phyloP scores from a whole-genome alignment of 257 asterid species.

The Nicotiana tabacum region DNA sequence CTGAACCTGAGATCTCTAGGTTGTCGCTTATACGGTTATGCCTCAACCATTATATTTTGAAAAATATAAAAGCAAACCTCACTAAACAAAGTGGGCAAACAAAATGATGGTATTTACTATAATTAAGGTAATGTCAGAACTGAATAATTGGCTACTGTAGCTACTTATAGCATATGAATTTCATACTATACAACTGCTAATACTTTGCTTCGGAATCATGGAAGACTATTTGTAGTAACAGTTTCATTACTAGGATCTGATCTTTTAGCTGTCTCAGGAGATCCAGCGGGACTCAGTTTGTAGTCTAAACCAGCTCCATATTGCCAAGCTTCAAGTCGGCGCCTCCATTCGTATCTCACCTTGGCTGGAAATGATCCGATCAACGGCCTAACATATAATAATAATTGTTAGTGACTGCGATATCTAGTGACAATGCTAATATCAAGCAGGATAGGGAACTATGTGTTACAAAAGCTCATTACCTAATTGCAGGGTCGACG shows the following conservation, averaged over 20 bases:
- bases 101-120: neutral
- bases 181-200: neutral
- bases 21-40: neutral
- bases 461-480: neutral
- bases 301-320: conserved; percentile 97
- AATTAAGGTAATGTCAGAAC: neutral
- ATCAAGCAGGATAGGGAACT: neutral
- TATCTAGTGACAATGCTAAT: neutral
- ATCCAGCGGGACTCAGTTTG: conserved; percentile 25
- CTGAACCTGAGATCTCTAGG: neutral
- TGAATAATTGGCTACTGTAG: neutral
- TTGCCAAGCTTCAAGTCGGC: conserved; percentile 87
- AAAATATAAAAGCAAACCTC: neutral
- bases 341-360: conserved; percentile 63
- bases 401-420: neutral
- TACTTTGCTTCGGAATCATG: neutral
- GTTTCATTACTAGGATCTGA: neutral
- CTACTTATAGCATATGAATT: neutral
- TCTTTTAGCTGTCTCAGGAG: neutral
- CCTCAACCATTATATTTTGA: neutral
- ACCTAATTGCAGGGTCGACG: conserved; percentile 72
- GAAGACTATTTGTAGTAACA: neutral
- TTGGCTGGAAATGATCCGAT: conserved; percentile 46
- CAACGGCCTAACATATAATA: conserved; percentile 45
- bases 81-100: neutral